A percentile compares a stretch with the other conserved stretches of the same genome.
phyloP scores from a whole-genome alignment of 2,329 filamentous ascomycete genomes.

The Penicillium sp. region DNA sequence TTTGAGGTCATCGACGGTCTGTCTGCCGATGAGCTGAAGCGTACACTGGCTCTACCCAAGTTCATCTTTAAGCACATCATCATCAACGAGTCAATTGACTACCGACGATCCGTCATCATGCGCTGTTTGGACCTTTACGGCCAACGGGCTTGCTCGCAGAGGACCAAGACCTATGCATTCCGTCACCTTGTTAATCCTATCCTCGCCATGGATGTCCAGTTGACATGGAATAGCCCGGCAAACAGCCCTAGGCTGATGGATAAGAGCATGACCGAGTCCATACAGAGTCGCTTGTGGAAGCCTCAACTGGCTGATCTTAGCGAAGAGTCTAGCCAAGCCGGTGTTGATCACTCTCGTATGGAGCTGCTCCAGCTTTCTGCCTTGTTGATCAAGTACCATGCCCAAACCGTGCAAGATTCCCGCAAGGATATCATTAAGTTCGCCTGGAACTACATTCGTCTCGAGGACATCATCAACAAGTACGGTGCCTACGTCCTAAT shows the following conservation, averaged over 20 bases:
- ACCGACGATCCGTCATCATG: slow-evolving; percentile 74
- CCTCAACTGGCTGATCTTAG: slow-evolving; percentile 74
- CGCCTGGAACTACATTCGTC: slow-evolving; percentile 93
- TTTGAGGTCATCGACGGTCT: slow-evolving; percentile 80
- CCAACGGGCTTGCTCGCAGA: slow-evolving; percentile 71
- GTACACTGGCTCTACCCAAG: slow-evolving; percentile 66
- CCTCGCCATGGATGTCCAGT: slow-evolving; percentile 91
- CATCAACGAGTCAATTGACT: slow-evolving; percentile 75
- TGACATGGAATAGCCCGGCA: slow-evolving; percentile 60
- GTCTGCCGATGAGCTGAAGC: slow-evolving; percentile 74
- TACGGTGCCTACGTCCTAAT: slow-evolving; percentile 96
- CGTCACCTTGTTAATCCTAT: slow-evolving; percentile 93
- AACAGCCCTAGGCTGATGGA: slow-evolving; percentile 72
- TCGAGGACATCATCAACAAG: slow-evolving; percentile 99
- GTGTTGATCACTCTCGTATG: slow-evolving; percentile 93
- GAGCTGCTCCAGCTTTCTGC: slow-evolving; percentile 93
- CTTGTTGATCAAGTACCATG: slow-evolving; percentile 91
- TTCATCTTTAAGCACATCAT: slow-evolving; percentile 86
- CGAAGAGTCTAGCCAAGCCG: slow-evolving; percentile 76
- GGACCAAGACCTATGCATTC: slow-evolving; percentile 87
- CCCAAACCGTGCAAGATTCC: slow-evolving; percentile 78
- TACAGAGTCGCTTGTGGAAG: slow-evolving; percentile 92
- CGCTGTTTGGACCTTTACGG: slow-evolving; percentile 85
- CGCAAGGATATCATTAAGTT: slow-evolving; percentile 99
- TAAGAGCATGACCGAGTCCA: slow-evolving; percentile 76